phyloP scores from a whole-genome alignment of 2,329 filamentous ascomycete species.

The Dothistroma septosporum region DNA sequence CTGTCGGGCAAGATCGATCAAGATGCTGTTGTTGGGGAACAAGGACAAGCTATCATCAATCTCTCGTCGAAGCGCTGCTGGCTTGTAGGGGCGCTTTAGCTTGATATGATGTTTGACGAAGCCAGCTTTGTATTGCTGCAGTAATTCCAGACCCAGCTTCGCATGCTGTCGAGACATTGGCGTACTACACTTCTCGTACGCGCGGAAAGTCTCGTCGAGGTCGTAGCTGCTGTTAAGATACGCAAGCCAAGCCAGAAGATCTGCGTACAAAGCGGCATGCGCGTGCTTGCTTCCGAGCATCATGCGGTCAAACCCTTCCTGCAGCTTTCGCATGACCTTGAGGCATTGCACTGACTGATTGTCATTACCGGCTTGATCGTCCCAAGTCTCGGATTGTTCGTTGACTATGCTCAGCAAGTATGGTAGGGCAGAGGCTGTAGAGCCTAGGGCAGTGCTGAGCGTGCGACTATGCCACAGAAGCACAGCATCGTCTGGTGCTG shows the following conservation, averaged over 20 bases:
- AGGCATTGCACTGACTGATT: conserved; percentile 38
- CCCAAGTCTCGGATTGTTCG: neutral
- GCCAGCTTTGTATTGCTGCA: conserved; percentile 64
- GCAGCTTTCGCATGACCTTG: conserved; percentile 53
- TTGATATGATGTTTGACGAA: conserved; percentile 65
- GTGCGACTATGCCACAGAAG: conserved; percentile 60
- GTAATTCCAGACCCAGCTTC: conserved; percentile 47
- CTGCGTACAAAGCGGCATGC: conserved; percentile 54
- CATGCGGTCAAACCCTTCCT: conserved; percentile 52
- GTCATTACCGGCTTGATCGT: neutral
- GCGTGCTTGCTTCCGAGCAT: conserved; percentile 49
- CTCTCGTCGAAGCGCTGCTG: conserved; percentile 59
- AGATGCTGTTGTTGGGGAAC: conserved; percentile 73
- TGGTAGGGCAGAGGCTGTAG: conserved; percentile 39
- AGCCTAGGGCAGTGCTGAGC: conserved; percentile 57
- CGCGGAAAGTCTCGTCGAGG: conserved; percentile 37
- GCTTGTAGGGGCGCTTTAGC: conserved; percentile 62
- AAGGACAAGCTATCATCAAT: conserved; percentile 56
- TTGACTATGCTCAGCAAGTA: conserved; percentile 34
- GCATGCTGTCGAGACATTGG: conserved; percentile 40
- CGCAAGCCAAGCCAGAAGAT: conserved; percentile 60
- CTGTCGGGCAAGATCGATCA: conserved; percentile 69
- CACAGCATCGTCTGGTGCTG: conserved; percentile 37
- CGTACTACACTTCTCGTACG: conserved; percentile 41
- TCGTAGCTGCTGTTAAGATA: conserved; percentile 55